phyloP scores from a whole-genome alignment of 257 asterid genomes.

The Rauvolfia tetraphylla region DNA sequence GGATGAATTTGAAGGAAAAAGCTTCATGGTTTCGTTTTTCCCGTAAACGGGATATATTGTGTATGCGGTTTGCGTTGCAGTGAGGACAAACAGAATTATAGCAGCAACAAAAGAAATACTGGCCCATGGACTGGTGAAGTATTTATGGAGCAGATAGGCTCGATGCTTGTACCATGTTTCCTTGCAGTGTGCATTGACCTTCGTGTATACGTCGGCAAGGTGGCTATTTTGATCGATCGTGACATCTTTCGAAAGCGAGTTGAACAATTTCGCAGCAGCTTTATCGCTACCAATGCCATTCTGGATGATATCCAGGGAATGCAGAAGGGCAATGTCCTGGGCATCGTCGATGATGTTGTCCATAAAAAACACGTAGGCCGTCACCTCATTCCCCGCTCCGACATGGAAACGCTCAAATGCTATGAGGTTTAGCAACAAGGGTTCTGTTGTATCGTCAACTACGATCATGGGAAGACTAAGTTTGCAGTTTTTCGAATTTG shows the following conservation, averaged over 20 bases:
- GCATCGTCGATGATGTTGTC: too few relatives aligned
- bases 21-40: too few relatives aligned
- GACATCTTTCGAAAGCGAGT: conserved; percentile 45
- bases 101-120: conserved; percentile 47
- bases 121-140: conserved; percentile 57
- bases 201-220: conserved; percentile 29
- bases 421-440: neutral
- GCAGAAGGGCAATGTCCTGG: conserved; percentile 46
- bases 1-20: too few relatives aligned
- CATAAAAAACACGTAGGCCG: too few relatives aligned
- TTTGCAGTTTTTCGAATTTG: conserved; percentile 33
- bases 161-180: conserved; percentile 38
- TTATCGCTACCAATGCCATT: conserved; percentile 53
- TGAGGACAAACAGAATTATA: conserved; percentile 45
- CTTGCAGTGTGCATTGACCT: conserved; percentile 43
- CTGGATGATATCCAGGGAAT: conserved; percentile 38
- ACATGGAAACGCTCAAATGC: too few relatives aligned
- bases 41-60: neutral
- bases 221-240: conserved; percentile 44
- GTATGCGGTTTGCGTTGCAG: conserved; percentile 40
- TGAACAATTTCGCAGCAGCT: conserved; percentile 48
- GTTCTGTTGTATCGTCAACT: conserved; percentile 19
- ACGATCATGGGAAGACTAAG: conserved; percentile 43
- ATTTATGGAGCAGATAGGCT: conserved; percentile 44
- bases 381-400: too few relatives aligned